phyloP scores from a whole-genome alignment of 140 eudicot species.

The Flaveria floridana region DNA sequence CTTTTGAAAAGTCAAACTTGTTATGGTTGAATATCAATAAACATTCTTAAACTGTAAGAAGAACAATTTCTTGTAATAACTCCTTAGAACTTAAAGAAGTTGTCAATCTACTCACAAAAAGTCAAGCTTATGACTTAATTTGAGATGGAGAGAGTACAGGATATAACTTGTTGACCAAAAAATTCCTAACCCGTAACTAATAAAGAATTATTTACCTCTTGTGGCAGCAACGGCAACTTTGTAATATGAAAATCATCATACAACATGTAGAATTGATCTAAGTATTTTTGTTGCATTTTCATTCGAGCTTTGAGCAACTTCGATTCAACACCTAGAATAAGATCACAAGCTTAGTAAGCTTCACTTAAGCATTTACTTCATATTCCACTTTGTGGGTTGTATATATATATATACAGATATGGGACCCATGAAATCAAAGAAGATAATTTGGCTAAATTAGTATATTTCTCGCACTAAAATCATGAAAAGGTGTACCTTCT shows the following conservation, averaged over 20 bases:
- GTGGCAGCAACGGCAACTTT: slow-evolving; percentile 81
- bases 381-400: not conserved
- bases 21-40: too few relatives aligned
- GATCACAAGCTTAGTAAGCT: not conserved
- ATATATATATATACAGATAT: not conserved
- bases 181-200: not conserved
- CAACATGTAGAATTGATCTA: slow-evolving; percentile 89
- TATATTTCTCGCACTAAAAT: not conserved
- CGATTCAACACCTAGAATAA: slow-evolving; percentile 62
- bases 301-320: slow-evolving; percentile 97
- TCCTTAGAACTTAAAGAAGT: too few relatives aligned
- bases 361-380: not conserved
- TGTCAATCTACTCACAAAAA: too few relatives aligned
- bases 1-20: too few relatives aligned
- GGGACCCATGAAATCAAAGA: not conserved
- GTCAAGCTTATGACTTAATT: too few relatives aligned
- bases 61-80: too few relatives aligned
- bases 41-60: too few relatives aligned
- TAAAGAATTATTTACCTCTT: slow-evolving; percentile 57
- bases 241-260: slow-evolving; percentile 90
- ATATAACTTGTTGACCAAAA: too few relatives aligned
- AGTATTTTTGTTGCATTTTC: slow-evolving; percentile 95
- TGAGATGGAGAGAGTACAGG: too few relatives aligned
- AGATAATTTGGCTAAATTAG: not conserved
- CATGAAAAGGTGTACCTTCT: slow-evolving; percentile 62